Evolutionary conservation across 2,329 filamentous ascomycete species (phyloP).

Genomic region (Cadophora sp.): DNA sequence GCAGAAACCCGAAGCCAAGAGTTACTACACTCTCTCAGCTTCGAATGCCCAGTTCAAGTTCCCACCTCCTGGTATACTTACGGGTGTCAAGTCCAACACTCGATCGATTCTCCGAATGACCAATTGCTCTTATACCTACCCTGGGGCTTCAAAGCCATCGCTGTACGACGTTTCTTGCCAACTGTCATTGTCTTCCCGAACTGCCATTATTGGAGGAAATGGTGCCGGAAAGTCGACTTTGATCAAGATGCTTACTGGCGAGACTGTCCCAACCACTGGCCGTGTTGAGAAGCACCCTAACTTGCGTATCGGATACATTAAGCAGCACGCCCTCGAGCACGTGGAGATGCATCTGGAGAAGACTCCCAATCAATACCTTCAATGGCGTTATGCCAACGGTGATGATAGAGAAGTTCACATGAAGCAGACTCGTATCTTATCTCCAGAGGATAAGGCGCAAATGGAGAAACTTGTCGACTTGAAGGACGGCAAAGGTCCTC

Average conservation of each 20-base stretch:
- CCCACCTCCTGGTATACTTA: conserved; percentile 90
- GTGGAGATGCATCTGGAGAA: conserved; percentile 99
- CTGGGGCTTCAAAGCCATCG: conserved; percentile 87
- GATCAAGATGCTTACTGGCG: conserved; percentile 95
- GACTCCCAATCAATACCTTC: conserved; percentile 97
- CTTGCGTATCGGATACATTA: conserved; percentile 98
- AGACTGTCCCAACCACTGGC: conserved; percentile 81
- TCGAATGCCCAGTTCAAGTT: conserved; percentile 97
- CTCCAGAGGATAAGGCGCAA: conserved; percentile 82
- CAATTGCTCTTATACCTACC: conserved; percentile 91
- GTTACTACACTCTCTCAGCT: conserved; percentile 94
- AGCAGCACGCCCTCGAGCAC: conserved; percentile 98
- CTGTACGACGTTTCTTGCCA: conserved; percentile 86
- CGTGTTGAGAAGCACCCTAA: conserved; percentile 99
- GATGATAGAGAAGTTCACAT: conserved; percentile 96
- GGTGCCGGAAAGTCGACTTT: conserved; percentile 98
- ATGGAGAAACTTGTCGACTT: conserved; percentile 92
- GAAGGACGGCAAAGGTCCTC: conserved; percentile 77
- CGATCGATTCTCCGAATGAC: conserved; percentile 95
- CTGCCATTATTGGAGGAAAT: conserved; percentile 96
- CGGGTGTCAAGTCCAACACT: conserved; percentile 93
- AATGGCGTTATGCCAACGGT: conserved; percentile 97
- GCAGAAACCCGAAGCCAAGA: conserved; percentile 91
- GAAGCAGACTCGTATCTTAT: conserved; percentile 95
- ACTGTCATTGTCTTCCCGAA: conserved; percentile 86